phyloP scores from a whole-genome alignment of 75 land plant genomes.

The Chamaecyparis obtusa region DNA sequence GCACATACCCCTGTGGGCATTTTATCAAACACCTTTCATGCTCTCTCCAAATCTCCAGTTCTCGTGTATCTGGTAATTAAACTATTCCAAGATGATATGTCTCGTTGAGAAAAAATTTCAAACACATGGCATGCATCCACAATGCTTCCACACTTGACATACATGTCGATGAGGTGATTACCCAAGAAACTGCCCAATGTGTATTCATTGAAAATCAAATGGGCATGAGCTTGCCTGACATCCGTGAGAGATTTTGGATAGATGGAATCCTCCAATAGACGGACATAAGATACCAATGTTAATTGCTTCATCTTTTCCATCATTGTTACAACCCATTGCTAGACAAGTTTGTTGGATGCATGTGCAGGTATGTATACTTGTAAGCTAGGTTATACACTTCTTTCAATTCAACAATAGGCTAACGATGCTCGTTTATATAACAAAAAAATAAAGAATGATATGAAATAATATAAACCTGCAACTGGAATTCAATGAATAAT shows the following conservation, averaged over 20 bases:
- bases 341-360: background rate
- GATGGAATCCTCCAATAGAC: background rate
- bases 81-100: constrained; percentile 35
- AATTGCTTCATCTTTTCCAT: background rate
- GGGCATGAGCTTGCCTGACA: constrained; percentile 5
- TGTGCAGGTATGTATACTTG: background rate
- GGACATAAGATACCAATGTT: background rate
- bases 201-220: background rate
- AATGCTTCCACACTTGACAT: constrained; percentile 13
- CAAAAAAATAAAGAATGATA: too few species aligned
- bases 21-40: constrained; percentile 30
- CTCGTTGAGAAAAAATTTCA: constrained; percentile 19
- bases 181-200: background rate
- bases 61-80: constrained; percentile 29
- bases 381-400: background rate
- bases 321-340: constrained; percentile 6
- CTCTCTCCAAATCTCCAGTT: constrained; percentile 31
- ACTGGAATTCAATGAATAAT: too few species aligned
- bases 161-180: constrained; percentile 5
- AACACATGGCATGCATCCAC: constrained; percentile 20
- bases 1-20: too few species aligned
- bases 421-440: too few species aligned
- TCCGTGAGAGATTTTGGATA: constrained; percentile 2
- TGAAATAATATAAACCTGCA: too few species aligned
- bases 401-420: background rate